Percentiles rank a stretch among this genome's conserved stretches.
These are phyloP conservation scores for Phytophthora ohioensis DNA, from an alignment of 352 stramenopile species.

Conservation along the genomic window DNA sequence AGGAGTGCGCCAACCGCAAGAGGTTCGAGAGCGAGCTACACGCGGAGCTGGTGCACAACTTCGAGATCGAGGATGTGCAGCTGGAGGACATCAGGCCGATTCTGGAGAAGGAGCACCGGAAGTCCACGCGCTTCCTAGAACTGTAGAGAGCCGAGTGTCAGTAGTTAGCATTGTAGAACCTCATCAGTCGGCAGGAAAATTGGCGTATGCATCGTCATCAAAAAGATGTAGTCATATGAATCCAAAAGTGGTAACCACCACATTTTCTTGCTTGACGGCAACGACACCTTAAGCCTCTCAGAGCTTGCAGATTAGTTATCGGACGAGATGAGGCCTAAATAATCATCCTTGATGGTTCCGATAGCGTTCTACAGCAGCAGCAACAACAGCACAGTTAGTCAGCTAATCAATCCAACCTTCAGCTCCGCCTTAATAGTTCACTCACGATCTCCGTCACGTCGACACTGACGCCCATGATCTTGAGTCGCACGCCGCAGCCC, in stretches of 20 bases:
- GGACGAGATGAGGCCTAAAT: conserved; percentile 96
- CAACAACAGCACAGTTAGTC: conserved; percentile 19
- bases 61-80: conserved; percentile 63
- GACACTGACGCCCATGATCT: conserved; percentile 97
- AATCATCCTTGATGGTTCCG: conserved; percentile 98
- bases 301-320: conserved; percentile 59
- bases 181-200: conserved; percentile 12
- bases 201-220: conserved; percentile 27
- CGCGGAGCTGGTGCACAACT: conserved; percentile 61
- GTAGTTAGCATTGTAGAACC: conserved; percentile 12
- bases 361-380: conserved; percentile 90
- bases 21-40: conserved; percentile 57
- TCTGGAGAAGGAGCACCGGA: conserved; percentile 67
- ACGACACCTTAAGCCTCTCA: background rate
- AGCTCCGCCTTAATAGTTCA: background rate
- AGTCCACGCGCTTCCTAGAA: conserved; percentile 69
- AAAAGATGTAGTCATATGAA: conserved; percentile 34
- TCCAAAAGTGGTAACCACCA: conserved; percentile 28
- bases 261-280: conserved; percentile 20
- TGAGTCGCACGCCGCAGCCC: conserved; percentile 95
- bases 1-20: conserved; percentile 46
- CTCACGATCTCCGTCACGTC: conserved; percentile 95
- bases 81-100: conserved; percentile 58
- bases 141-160: conserved; percentile 40
- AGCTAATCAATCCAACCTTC: conserved; percentile 8